Percentiles rank a stretch among this genome's conserved stretches.
Evolutionary conservation across 1,139 yeast species (phyloP).

Genomic region (Kluyveromyces sp.): DNA sequence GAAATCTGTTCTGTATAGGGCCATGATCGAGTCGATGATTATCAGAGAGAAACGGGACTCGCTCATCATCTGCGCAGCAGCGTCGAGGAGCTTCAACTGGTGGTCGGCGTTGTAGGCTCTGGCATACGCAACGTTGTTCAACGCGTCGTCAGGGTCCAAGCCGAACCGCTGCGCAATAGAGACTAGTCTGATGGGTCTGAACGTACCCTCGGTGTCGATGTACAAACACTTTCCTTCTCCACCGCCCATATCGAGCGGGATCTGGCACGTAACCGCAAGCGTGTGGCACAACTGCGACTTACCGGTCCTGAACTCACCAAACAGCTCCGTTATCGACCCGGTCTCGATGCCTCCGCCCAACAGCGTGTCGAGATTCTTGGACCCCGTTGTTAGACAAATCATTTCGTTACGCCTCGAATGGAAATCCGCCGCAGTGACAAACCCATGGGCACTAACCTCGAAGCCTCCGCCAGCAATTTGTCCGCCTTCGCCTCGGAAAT

Average conservation of each 20-base stretch:
- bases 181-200: constrained; percentile 82
- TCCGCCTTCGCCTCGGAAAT: constrained; percentile 96
- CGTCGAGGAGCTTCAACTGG: constrained; percentile 75
- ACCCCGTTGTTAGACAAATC: constrained; percentile 90
- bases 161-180: constrained; percentile 92
- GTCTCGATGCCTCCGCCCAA: constrained; percentile 97
- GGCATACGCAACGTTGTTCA: constrained; percentile 95
- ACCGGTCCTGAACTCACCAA: constrained; percentile 97
- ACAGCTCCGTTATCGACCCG: constrained; percentile 91
- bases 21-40: constrained; percentile 95
- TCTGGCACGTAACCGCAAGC: constrained; percentile 90
- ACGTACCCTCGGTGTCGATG: constrained; percentile 96
- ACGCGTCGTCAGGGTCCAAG: constrained; percentile 85
- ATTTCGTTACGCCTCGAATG: constrained; percentile 85
- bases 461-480: constrained; percentile 70
- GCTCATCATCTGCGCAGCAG: constrained; percentile 96
- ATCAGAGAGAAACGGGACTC: constrained; percentile 75
- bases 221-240: constrained; percentile 97
- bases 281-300: constrained; percentile 97
- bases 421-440: constrained; percentile 94
- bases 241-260: constrained; percentile 97
- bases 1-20: constrained; percentile 89
- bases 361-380: constrained; percentile 85
- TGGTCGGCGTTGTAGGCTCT: constrained; percentile 97
- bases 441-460: constrained; percentile 86